phyloP scores from a whole-genome alignment of 73 alveolate genomes.

The Uronychia setigera region DNA sequence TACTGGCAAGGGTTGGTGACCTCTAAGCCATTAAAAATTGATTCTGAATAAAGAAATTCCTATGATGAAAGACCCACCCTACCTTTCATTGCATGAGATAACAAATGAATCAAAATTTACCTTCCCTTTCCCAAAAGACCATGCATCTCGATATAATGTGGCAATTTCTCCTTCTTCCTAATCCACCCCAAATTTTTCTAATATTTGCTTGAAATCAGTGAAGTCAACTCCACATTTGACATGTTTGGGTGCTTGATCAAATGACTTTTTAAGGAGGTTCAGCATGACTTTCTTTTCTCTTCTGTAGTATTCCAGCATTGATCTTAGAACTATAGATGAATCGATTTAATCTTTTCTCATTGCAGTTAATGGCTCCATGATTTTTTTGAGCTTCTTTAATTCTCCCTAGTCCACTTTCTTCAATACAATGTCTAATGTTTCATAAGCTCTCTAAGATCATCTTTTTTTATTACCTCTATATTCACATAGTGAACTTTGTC shows the following conservation, averaged over 20 bases:
- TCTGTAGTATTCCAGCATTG: slow-evolving; percentile 50
- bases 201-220: slow-evolving; percentile 23
- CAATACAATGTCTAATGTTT: slow-evolving; percentile 20
- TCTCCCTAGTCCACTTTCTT: slow-evolving; percentile 1
- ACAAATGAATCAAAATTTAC: slow-evolving; percentile 53
- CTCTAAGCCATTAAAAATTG: no score
- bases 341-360: slow-evolving; percentile 21
- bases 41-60: no score
- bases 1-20: no score
- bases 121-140: slow-evolving; percentile 53
- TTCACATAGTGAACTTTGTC: slow-evolving; percentile 35
- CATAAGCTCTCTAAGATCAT: slow-evolving; percentile 4
- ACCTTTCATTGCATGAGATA: slow-evolving; percentile 51
- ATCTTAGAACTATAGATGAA: slow-evolving; percentile 48
- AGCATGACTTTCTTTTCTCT: slow-evolving; percentile 36
- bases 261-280: slow-evolving; percentile 17
- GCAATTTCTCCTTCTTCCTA: slow-evolving; percentile 23
- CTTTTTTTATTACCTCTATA: slow-evolving; percentile 4
- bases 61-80: no score
- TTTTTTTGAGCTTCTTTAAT: background rate
- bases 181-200: slow-evolving; percentile 48
- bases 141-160: slow-evolving; percentile 42
- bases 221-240: slow-evolving; percentile 43
- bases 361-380: background rate
- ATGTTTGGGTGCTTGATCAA: slow-evolving; percentile 2